Base-by-base conservation (phyloP, 495 filamentous ascomycete species). In the Penicillium paradoxum region DNA sequence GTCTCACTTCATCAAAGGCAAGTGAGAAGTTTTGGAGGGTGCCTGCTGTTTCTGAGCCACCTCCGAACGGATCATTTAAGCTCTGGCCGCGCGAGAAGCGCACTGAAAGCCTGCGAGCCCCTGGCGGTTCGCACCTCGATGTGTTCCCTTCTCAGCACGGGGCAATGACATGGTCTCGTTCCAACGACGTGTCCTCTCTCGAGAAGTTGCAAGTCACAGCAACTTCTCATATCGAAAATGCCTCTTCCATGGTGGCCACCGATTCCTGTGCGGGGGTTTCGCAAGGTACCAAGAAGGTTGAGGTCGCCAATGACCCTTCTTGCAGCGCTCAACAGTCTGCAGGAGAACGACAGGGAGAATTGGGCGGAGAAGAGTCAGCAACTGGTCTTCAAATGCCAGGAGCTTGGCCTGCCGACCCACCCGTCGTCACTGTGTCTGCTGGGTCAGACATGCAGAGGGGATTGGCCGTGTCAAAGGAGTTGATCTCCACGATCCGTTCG, bases 191-290 rank as follows among this genome's bases (percentile, higher is more conserved):
- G n/a, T 44, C 8, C 0, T 18, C 41, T 17, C 24, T 17, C 24
- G 9, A 13, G 41, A 22, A 21, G n/a, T 29, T 44, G 41, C 41
- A 29, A 24, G 41, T 44, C 41, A 44, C 25, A 44, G 41, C 41
- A 44, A 11, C 22, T 21, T 27, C 41, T 44, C 24, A n/a, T 0
- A 6, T 13, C 7, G 24, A 3, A 4, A 27, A n/a, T 22, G 18
- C 41, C 41, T 30, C 25, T 44, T 44, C 24, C 24, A 24, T 18
- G 25, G 41, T 30, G 1, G 41, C 25, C 15, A 17, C 18, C 34
- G 19, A 46, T 32, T 46, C 45, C 45, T 21, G 45, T 48, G 45
- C 45, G 32, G 45, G 32, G 45, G 45, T 44, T 44, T 43, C 40
- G 22, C 9, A 44, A 29, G 32, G 32, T 17, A 15, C 30, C 13